Evolutionary conservation across 768 basidiomycete species (phyloP), one percentile per base, ranked within the genome.

Genomic region (Gautieria morchelliformis): DNA sequence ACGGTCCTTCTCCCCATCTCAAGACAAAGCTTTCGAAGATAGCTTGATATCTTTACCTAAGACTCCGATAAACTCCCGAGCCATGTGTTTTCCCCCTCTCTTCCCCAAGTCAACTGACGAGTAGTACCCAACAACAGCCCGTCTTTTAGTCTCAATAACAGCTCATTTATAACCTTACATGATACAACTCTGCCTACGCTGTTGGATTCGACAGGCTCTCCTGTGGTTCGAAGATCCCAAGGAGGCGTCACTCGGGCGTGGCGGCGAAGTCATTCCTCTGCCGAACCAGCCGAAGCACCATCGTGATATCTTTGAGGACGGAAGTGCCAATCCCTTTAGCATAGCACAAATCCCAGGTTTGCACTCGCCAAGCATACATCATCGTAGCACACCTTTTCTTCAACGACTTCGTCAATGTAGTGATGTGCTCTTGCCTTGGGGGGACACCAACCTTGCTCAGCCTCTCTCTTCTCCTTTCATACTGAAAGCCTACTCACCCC

Each of bases 201-300:
- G 11, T 33, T 49, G 17, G 48, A 49, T 49, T 49, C 17, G 2
- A 11, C 12, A 2, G n/a, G 48, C 17, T 56, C 55, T 19, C 55
- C 55, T 9, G 55, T 56, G 19, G 55, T 56, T 17, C 44, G 55
- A 37, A 19, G 55, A 20, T 56, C 55, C 19, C 55, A 49, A 10
- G 55, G 55, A 20, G 55, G 49, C 22, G 45, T 56, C 30, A 56
- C 55, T 19, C 33, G 33, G 51, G 12, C n/a, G 51, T 5, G 32
- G 48, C 1, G 48, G 32, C 7, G 48, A 49, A 11, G 24, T 49
- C 7, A 49, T 30, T 24, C 17, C 6, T 30, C 9, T 11, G 12
- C n/a, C 22, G 45, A 27, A 10, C 45, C 45, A 10, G 9, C 32
- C 11, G 15, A 20, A 17, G 11, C 32, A 14, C 5, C 9, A 14